A percentile compares a stretch with the other conserved stretches of the same genome.
phyloP scores from a whole-genome alignment of 2,329 filamentous ascomycete species.

The Claviceps fusiformis region DNA sequence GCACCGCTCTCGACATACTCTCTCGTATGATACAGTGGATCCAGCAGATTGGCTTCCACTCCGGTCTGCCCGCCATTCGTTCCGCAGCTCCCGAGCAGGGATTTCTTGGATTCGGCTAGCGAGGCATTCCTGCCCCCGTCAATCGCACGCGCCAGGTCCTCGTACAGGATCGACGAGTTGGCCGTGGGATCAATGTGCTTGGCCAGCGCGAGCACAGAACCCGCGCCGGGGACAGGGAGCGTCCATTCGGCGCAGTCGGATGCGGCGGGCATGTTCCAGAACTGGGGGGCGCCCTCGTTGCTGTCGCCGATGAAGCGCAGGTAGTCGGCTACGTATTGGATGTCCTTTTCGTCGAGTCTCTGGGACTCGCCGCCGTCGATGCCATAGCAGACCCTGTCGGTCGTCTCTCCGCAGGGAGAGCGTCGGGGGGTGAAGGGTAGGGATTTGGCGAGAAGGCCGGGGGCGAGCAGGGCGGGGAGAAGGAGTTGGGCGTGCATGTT shows the following conservation, averaged over 20 bases:
- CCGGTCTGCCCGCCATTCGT: background rate
- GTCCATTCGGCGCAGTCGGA: slow-evolving; percentile 11
- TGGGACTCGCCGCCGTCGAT: slow-evolving; percentile 2
- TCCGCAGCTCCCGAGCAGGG: background rate
- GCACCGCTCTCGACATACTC: background rate
- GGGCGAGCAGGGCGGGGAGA: background rate
- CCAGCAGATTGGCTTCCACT: background rate
- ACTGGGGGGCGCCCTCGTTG: background rate
- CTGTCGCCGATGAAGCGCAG: slow-evolving; percentile 1
- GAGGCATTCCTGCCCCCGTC: slow-evolving; percentile 8
- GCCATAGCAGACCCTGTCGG: slow-evolving; percentile 3
- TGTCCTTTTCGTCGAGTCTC: background rate
- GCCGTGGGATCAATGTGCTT: slow-evolving; percentile 7
- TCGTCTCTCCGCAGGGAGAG: background rate
- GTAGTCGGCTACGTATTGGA: background rate
- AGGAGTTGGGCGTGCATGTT: background rate
- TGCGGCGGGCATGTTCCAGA: slow-evolving; percentile 8
- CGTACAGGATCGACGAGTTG: slow-evolving; percentile 10
- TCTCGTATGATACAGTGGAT: background rate
- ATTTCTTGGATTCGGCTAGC: background rate
- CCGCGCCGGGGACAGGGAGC: background rate
- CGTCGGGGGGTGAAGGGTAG: background rate
- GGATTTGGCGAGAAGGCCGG: background rate
- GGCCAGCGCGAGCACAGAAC: background rate
- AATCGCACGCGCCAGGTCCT: slow-evolving; percentile 13